Conservation (phyloP, 352 stramenopile species). For the Phytopythium kandeliae region DNA sequence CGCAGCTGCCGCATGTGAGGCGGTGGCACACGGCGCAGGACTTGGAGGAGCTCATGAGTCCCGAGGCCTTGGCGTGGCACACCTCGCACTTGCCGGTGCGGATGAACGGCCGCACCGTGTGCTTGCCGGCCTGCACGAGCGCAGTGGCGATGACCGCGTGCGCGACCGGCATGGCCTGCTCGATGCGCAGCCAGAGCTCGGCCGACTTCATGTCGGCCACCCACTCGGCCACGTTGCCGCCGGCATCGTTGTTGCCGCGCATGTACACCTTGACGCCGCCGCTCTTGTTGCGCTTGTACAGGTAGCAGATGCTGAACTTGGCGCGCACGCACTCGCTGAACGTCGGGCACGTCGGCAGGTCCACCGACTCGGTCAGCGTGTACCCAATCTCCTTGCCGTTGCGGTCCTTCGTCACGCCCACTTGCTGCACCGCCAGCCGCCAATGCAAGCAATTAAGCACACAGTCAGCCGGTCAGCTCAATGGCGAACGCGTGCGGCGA, state of each 20-base stretch:
- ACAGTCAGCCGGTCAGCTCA: neutral
- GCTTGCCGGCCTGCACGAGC: constrained; percentile 45
- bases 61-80: constrained; percentile 46
- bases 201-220: constrained; percentile 68
- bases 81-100: constrained; percentile 52
- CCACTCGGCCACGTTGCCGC: constrained; percentile 67
- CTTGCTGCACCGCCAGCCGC: constrained; percentile 20
- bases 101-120: constrained; percentile 17
- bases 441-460: neutral
- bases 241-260: constrained; percentile 64
- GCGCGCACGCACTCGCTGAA: constrained; percentile 67
- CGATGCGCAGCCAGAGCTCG: constrained; percentile 64
- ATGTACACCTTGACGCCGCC: constrained; percentile 74
- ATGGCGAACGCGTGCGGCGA: no score
- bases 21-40: constrained; percentile 60
- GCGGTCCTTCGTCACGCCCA: constrained; percentile 50
- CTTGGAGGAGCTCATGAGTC: constrained; percentile 53
- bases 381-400: constrained; percentile 82
- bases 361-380: constrained; percentile 70
- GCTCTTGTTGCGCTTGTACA: constrained; percentile 72
- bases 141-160: constrained; percentile 51
- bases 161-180: constrained; percentile 38
- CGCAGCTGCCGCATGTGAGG: constrained; percentile 54
- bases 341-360: constrained; percentile 51
- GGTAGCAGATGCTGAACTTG: constrained; percentile 66